Evolutionary conservation across 305 asterid genomes (phyloP).

Genomic region (Coffea humblotiana): DNA sequence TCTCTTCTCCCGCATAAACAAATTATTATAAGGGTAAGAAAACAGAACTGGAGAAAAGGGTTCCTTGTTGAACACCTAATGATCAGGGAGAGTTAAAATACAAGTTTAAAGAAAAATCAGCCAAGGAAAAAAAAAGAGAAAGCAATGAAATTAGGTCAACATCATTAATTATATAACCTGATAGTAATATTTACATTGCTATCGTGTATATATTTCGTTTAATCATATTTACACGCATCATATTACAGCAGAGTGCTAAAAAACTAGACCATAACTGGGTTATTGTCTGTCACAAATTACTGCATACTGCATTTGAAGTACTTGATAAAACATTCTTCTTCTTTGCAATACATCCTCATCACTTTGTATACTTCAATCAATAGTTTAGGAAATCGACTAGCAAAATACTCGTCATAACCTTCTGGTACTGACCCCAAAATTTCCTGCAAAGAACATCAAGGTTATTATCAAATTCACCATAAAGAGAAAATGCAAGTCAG

Average conservation of each 20-base stretch:
- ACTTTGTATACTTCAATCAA: constrained; percentile 81
- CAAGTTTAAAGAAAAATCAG: not conserved
- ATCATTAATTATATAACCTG: not conserved
- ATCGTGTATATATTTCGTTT: not conserved
- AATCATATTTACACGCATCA: not conserved
- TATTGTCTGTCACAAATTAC: constrained; percentile 7
- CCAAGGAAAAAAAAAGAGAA: not conserved
- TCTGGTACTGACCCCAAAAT: constrained; percentile 75
- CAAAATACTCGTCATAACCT: constrained; percentile 78
- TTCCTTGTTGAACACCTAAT: not conserved
- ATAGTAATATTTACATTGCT: constrained; percentile 8
- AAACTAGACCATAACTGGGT: not conserved
- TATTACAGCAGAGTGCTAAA: not conserved
- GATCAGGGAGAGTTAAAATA: not conserved
- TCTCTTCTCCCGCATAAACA: not conserved
- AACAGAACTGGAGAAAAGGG: not conserved
- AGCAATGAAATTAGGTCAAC: not conserved
- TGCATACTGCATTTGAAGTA: constrained; percentile 49
- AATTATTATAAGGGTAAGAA: not conserved
- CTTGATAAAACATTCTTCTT: constrained; percentile 63
- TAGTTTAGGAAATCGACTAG: constrained; percentile 70
- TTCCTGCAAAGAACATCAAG: constrained; percentile 49
- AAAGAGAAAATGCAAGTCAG: not conserved
- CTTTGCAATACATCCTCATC: constrained; percentile 47
- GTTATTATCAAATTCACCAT: constrained; percentile 8